Conservation (phyloP, 2,329 filamentous ascomycete genomes). For the Ascochyta clinopodiicola region DNA sequence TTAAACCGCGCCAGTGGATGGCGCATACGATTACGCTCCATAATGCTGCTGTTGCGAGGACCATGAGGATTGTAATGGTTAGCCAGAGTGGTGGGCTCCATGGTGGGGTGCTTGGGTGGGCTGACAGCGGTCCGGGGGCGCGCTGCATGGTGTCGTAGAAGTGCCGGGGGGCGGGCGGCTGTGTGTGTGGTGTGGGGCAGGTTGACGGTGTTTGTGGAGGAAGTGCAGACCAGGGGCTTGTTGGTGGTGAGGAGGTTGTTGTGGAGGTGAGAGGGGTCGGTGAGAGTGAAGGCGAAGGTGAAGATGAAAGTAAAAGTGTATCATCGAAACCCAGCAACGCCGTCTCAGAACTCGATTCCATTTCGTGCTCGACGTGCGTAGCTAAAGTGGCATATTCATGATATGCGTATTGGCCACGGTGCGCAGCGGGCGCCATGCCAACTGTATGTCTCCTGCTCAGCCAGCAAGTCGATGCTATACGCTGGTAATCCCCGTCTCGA, state of each 20-base stretch:
- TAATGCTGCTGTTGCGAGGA: background rate
- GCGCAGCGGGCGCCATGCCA: constrained; percentile 2
- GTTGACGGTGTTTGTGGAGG: background rate
- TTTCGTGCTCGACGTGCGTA: background rate
- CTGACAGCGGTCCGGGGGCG: background rate
- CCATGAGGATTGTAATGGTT: background rate
- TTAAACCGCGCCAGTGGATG: background rate
- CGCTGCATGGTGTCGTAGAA: background rate
- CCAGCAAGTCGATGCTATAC: no score
- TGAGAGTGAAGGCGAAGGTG: background rate
- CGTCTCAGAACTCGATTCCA: background rate
- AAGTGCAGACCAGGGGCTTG: background rate
- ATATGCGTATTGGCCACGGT: background rate
- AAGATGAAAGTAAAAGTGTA: background rate
- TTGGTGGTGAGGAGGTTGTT: background rate
- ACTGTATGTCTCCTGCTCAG: no score
- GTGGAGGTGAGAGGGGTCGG: no score
- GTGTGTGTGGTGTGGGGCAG: background rate
- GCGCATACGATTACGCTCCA: background rate
- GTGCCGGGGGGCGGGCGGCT: background rate
- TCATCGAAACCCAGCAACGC: background rate
- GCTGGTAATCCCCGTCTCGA: no score
- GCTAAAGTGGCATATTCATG: background rate
- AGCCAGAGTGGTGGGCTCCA: background rate
- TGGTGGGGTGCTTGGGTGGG: background rate